phyloP scores from a whole-genome alignment of 1,284 basidiomycete genomes.

The Paramarasmius palmivorus region DNA sequence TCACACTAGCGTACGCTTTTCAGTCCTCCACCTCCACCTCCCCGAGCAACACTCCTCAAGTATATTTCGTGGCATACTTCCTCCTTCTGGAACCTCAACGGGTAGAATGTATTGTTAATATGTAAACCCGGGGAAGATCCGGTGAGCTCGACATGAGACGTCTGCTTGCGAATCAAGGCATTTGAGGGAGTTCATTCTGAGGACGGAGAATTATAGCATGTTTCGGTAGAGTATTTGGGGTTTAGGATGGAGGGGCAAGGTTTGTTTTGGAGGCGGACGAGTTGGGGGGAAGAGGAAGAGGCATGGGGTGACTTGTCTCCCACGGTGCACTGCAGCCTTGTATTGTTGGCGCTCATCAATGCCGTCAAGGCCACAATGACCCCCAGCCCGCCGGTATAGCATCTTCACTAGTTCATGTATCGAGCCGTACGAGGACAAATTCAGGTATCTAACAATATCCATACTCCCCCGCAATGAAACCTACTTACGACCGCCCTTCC shows the following conservation, averaged over 20 bases:
- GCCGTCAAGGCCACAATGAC: too few relatives aligned
- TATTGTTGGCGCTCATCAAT: too few relatives aligned
- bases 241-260: slow-evolving; percentile 32
- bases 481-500: too few relatives aligned
- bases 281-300: slow-evolving; percentile 20
- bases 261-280: slow-evolving; percentile 51
- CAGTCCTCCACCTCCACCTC: slow-evolving; percentile 54
- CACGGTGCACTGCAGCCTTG: too few relatives aligned
- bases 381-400: too few relatives aligned
- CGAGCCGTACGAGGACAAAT: too few relatives aligned
- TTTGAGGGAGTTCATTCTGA: slow-evolving; percentile 66
- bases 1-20: slow-evolving; percentile 71
- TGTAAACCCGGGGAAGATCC: slow-evolving; percentile 53
- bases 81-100: slow-evolving; percentile 55
- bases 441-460: too few relatives aligned
- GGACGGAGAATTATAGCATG: slow-evolving; percentile 72
- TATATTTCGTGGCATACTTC: slow-evolving; percentile 67
- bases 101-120: slow-evolving; percentile 63
- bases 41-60: slow-evolving; percentile 57
- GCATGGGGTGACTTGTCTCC: slow-evolving; percentile 8
- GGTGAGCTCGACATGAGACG: slow-evolving; percentile 62
- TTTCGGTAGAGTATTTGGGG: slow-evolving; percentile 54
- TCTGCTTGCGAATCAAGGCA: slow-evolving; percentile 53
- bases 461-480: too few relatives aligned
- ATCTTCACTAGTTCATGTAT: too few relatives aligned